phyloP scores from a whole-genome alignment of 2,329 filamentous ascomycete genomes.

The Aspergillus carbonarius region DNA sequence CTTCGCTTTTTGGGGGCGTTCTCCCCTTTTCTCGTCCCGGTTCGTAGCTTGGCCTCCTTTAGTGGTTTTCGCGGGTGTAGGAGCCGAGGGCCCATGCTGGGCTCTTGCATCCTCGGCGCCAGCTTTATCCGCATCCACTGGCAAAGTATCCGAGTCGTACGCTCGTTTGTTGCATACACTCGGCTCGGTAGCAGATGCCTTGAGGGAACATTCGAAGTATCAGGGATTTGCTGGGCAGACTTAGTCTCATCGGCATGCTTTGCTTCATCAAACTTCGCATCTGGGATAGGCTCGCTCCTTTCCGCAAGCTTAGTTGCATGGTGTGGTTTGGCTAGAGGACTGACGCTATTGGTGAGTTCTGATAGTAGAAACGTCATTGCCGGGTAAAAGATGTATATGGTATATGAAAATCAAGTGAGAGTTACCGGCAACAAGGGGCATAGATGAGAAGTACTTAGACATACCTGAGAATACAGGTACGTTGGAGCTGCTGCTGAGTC shows the following conservation, averaged over 20 bases:
- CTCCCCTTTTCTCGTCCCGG: constrained; percentile 30
- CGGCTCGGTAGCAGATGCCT: constrained; percentile 4
- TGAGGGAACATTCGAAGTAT: neutral
- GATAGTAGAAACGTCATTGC: constrained; percentile 15
- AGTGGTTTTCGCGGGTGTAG: constrained; percentile 8
- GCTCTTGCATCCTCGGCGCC: constrained; percentile 8
- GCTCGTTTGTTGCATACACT: constrained; percentile 28
- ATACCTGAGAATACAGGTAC: constrained; percentile 24
- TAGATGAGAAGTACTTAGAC: constrained; percentile 6
- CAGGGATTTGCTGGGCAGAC: constrained; percentile 5
- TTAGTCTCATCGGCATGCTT: constrained; percentile 14
- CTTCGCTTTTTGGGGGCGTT: constrained; percentile 34
- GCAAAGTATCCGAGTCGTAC: constrained; percentile 13
- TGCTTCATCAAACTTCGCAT: constrained; percentile 8
- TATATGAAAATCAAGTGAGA: neutral
- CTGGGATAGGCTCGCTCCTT: constrained; percentile 1
- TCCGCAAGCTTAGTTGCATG: neutral
- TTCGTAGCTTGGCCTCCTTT: constrained; percentile 17
- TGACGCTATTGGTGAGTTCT: constrained; percentile 15
- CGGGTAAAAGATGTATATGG: neutral
- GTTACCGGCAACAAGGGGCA: neutral
- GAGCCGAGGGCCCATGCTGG: constrained; percentile 15
- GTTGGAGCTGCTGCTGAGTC: constrained; percentile 14
- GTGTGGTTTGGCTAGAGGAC: neutral
- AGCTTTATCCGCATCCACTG: constrained; percentile 10